Base-by-base conservation (phyloP, 169 alveolate genomes). In the Plasmodium berghei region DNA sequence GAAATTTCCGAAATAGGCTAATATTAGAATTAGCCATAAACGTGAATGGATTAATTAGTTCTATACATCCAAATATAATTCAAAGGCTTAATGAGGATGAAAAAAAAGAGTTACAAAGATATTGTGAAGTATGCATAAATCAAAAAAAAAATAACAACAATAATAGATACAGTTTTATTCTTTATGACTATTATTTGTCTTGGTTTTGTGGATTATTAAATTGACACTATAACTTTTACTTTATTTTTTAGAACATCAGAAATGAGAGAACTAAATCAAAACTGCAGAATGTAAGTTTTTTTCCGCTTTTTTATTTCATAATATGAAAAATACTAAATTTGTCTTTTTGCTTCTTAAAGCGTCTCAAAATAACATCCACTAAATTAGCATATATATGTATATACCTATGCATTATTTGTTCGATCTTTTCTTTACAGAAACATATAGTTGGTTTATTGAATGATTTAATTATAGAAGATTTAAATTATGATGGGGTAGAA, bases 21-120 rank as follows among this genome's bases (percentile, higher is more conserved):
- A 67, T 83, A 67, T 72, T 83, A 71, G 90, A 83, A 83, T 45
- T 83, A 71, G 90, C 90, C 66, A 83, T 83, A 59, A 83, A 56
- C 55, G 90, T 83, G 14, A 83, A 83, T 62, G 90, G 90, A 9
- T 42, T 83, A 40, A 83, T 83, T 14, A 67, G 67, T 48, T 83
- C 90, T 16, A 83, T 83, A 54, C 90, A 83, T 48, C 85, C 90
- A 24, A 83, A 66, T 71, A 67, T 83, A 54, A 83, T 83, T 42
- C 83, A 66, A 67, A 67, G 90, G 67, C 83, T 83, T 34, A 83
- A 67, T 8, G 90, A 83, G 34, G 90, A 83, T 54, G 90, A 83
- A 49, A 67, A 83, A 56, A 83, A 64, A 34, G 90, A 83, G 26
- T 26, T 83, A 61, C 70, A 67, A 69, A 83, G 74, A 67, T 83